Base-by-base conservation (phyloP, 2,329 filamentous ascomycete genomes). In the Bertia moriformis region DNA sequence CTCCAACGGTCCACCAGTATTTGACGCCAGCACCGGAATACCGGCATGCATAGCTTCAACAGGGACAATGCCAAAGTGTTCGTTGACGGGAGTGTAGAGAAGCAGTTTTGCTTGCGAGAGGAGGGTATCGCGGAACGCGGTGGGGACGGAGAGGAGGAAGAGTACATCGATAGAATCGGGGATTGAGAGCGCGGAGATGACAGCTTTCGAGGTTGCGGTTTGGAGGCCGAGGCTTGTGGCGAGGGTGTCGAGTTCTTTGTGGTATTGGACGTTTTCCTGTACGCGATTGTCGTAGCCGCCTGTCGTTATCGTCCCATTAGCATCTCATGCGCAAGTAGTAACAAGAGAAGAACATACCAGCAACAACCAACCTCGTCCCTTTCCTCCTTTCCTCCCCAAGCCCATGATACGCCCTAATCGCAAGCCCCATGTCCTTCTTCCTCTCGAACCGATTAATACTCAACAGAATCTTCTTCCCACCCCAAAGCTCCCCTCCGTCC, bases 381-480 rank as follows among this genome's bases (percentile, higher is more conserved):
- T 65, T 56, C 40, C 84, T 72, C 44, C 77, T 71, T 4, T 65
- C 49, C 4, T 63, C 54, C 4, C 71, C 66, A 4, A 96, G 64
- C 0, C 73, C 74, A n/a, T 87, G 79, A 60, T 87, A 96, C 1
- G 91, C 88, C 46, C 72, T 74, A 48, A 96, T 80, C 4, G 89
- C 91, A 40, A 96, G 67, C 2, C 68, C 86, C 46, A 96, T 74
- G 55, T 94, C 81, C 66, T 98, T 98, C 66, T 96, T 98, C 55
- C 83, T 74, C 64, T 98, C 91, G 53, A 95, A 98, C 3, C 91
- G 83, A 60, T 98, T 98, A 59, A 98, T 94, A 58, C 87, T 95
- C 22, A 98, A 67, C 0, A 96, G 54, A 4, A 93, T 70, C 50
- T 79, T 84, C 51, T 73, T 78, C 15, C 71, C 72, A 19, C 66